phyloP scores from a whole-genome alignment of 768 basidiomycete genomes.

The Mrakia blollopis region DNA sequence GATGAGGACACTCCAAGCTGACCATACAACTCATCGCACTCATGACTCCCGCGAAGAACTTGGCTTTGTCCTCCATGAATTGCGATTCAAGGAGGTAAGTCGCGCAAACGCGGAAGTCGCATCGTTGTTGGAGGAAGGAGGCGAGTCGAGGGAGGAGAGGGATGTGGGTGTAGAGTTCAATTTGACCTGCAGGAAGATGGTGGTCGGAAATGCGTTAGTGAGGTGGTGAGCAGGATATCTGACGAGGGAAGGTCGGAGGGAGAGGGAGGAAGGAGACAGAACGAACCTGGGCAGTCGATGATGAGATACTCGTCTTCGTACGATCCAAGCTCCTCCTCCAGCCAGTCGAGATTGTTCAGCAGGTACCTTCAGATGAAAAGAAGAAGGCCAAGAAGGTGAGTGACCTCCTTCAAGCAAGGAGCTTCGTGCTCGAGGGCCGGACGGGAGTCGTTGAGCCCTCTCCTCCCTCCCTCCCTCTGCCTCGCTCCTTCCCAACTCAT shows the following conservation, averaged over 20 bases:
- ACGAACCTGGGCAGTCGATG: constrained; percentile 45
- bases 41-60: constrained; percentile 95
- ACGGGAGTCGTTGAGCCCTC: neutral
- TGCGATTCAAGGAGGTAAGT: constrained; percentile 94
- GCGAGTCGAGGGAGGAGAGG: constrained; percentile 89
- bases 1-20: constrained; percentile 91
- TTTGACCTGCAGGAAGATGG: constrained; percentile 62
- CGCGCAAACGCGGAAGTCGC: constrained; percentile 81
- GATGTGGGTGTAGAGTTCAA: constrained; percentile 97
- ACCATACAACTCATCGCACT: constrained; percentile 99
- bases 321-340: constrained; percentile 89
- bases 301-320: constrained; percentile 87
- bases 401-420: neutral
- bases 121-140: constrained; percentile 55
- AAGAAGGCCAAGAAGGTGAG: no score
- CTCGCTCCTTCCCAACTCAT: neutral
- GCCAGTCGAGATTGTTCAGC: constrained; percentile 95
- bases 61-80: constrained; percentile 98
- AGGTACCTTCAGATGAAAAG: constrained; percentile 62
- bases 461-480: neutral
- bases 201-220: neutral
- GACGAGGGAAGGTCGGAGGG: constrained; percentile 78
- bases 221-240: neutral
- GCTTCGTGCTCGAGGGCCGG: neutral
- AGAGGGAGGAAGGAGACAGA: constrained; percentile 39